Percentiles rank a stretch among this genome's conserved stretches.
Conservation (phyloP, 2,329 filamentous ascomycete species). For the Ciborinia camelliae region DNA sequence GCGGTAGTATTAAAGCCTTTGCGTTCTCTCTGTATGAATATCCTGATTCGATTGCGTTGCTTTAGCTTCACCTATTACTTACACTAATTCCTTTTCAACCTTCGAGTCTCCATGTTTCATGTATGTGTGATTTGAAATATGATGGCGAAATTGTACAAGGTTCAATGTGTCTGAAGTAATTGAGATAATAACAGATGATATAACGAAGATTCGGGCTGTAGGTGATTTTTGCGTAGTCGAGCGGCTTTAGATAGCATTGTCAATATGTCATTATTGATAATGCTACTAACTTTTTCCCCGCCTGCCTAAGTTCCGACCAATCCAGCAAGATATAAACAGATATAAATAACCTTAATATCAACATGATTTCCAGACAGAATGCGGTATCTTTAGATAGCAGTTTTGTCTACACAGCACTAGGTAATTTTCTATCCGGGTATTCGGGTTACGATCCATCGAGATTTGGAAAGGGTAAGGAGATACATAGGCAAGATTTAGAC, state of each 20-base stretch:
- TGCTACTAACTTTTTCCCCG: background rate
- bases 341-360: background rate
- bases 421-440: too few relatives aligned
- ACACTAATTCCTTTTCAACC: background rate
- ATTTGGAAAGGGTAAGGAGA: background rate
- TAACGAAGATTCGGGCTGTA: too few relatives aligned
- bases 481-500: too few relatives aligned
- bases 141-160: too few relatives aligned
- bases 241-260: too few relatives aligned
- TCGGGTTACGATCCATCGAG: background rate
- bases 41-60: background rate
- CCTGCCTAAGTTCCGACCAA: background rate
- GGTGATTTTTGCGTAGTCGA: too few relatives aligned
- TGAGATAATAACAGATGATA: too few relatives aligned
- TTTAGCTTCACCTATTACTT: slow-evolving; percentile 9
- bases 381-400: background rate
- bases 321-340: background rate
- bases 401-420: too few relatives aligned
- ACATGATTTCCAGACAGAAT: background rate
- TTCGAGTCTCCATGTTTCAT: background rate
- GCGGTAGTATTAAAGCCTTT: background rate
- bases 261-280: background rate
- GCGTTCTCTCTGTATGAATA: background rate
- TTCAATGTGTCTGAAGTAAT: background rate
- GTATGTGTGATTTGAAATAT: background rate